These are phyloP conservation scores for Cercospora berteroae DNA, from an alignment of 2,329 filamentous ascomycete genomes.

Conservation along the genomic window DNA sequence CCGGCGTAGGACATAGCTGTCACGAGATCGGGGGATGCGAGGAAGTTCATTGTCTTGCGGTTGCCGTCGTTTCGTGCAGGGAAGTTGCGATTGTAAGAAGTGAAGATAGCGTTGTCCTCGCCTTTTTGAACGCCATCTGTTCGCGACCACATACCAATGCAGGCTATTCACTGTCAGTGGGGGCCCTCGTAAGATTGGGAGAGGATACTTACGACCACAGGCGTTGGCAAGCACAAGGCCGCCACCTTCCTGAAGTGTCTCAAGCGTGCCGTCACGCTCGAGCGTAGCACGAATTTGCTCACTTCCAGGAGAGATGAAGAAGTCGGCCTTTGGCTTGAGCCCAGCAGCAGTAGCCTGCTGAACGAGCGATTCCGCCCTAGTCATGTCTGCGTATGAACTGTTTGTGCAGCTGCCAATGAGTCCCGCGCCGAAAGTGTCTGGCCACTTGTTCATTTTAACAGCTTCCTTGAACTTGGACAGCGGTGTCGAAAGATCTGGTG, in stretches of 20 bases:
- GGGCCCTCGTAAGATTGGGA: neutral
- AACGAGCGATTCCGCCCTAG: slow-evolving; percentile 85
- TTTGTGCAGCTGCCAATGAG: slow-evolving; percentile 98
- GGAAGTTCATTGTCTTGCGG: slow-evolving; percentile 95
- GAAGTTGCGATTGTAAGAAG: slow-evolving; percentile 98
- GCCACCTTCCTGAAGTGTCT: slow-evolving; percentile 81
- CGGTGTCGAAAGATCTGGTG: slow-evolving; percentile 89
- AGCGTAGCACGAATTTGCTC: slow-evolving; percentile 96
- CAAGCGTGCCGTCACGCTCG: slow-evolving; percentile 80
- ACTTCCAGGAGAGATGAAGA: slow-evolving; percentile 94
- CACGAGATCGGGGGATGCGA: slow-evolving; percentile 93
- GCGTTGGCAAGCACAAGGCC: slow-evolving; percentile 91
- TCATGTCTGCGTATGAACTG: slow-evolving; percentile 99
- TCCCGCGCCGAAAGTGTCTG: slow-evolving; percentile 83
- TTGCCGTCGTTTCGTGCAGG: slow-evolving; percentile 96
- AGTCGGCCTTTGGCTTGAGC: slow-evolving; percentile 81
- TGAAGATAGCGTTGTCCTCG: slow-evolving; percentile 88
- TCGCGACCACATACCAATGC: slow-evolving; percentile 84
- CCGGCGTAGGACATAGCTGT: slow-evolving; percentile 95
- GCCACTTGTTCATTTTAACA: slow-evolving; percentile 84
- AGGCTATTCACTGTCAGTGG: slow-evolving; percentile 6
- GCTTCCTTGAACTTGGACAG: slow-evolving; percentile 84
- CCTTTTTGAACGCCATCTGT: slow-evolving; percentile 83
- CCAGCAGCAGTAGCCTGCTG: slow-evolving; percentile 89
- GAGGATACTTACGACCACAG: slow-evolving; percentile 56